Evolutionary conservation across 75 land plant species (phyloP), one percentile per base, ranked within the genome.

Genomic region (Cupressus sempervirens): DNA sequence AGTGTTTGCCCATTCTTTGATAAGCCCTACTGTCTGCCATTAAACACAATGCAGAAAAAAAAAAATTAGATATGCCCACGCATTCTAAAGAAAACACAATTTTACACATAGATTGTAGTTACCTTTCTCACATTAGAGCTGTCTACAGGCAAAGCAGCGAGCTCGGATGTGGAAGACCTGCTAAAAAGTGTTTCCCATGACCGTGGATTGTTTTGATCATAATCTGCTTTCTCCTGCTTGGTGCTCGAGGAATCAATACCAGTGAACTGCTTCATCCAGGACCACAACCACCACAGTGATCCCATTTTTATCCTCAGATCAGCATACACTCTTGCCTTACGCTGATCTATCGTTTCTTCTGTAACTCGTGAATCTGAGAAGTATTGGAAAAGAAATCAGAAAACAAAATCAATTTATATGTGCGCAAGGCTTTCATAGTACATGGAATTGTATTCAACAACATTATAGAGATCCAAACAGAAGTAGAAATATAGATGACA

Each of bases 1-100:
- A 48, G 89, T 89, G 45, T 68, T 82, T 53, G 91, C 91, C 91
- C 91, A 89, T 48, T 88, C 91, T 83, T 89, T 86, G 26, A 89
- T 52, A 81, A 82, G 56, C 34, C 50, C 80, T 3, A 88, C 91
- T 40, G 82, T 83, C 91, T 89, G 91, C 77, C 8, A 77, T 20
- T 41, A 48, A 14, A 30, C 11, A 41, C 45, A 5, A 23, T 77
- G 48, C 80, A 77, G 40, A 20, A 40, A 41, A 20, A 40, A 41
- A 20, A 40, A 77, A 40, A 18, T 76, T 5, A 35, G 11, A 20
- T 14, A 45, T 16, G 83, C 30, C 7, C 4, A 14, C 26, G 38
- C 9, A 32, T 82, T 18, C 35, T 52, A 36, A 7, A 29, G n/a
- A 40, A 82, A 29, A 58, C 38, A 29, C 30, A n/a, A 53, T 23